Percentiles rank a stretch among this genome's conserved stretches.
phyloP scores from a whole-genome alignment of 306 rosid species.

The Ceratonia siliqua region DNA sequence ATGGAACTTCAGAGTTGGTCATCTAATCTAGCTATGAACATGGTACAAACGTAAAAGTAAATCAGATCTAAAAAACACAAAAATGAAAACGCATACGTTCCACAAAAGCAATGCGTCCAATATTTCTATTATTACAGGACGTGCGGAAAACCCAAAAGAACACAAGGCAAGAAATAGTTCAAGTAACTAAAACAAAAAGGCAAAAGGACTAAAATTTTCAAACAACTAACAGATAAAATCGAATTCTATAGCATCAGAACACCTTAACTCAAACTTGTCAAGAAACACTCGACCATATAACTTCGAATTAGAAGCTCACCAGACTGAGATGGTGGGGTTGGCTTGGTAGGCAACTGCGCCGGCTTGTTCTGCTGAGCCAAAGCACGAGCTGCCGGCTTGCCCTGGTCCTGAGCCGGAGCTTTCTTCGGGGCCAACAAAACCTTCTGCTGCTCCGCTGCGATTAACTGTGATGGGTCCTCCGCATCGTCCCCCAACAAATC shows the following conservation, averaged over 20 bases:
- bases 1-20: background rate
- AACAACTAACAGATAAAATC: background rate
- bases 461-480: constrained; percentile 56
- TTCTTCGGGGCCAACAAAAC: constrained; percentile 42
- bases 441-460: constrained; percentile 46
- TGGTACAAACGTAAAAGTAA: background rate
- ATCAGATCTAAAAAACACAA: background rate
- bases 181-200: background rate
- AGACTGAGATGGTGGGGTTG: constrained; percentile 65
- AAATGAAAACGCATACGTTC: background rate
- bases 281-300: background rate
- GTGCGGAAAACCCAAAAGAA: background rate
- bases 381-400: constrained; percentile 30
- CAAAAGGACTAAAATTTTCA: background rate
- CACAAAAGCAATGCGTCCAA: background rate
- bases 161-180: background rate
- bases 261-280: background rate
- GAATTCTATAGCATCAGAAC: background rate
- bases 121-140: background rate
- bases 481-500: constrained; percentile 62
- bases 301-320: constrained; percentile 47
- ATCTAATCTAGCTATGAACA: background rate
- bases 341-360: constrained; percentile 66
- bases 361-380: constrained; percentile 44
- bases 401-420: constrained; percentile 16